These are phyloP conservation scores for Penicillium tannophilum DNA, from an alignment of 495 filamentous ascomycete genomes.

Conservation along the genomic window DNA sequence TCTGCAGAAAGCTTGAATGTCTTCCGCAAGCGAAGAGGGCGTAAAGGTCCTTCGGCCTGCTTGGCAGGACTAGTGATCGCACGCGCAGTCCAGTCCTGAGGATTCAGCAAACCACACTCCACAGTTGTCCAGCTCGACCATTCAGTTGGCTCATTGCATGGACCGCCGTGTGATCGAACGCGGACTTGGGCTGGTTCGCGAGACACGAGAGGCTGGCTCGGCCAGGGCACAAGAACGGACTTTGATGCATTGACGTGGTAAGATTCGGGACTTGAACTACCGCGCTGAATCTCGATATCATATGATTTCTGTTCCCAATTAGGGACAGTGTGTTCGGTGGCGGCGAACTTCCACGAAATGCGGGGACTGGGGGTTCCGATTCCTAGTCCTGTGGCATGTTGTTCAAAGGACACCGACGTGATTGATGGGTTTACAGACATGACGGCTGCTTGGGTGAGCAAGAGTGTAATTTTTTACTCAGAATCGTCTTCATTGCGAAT, in stretches of 20 bases:
- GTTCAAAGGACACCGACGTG: slow-evolving; percentile 30
- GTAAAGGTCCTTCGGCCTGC: slow-evolving; percentile 22
- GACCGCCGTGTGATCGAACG: slow-evolving; percentile 35
- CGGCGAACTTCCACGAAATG: slow-evolving; percentile 37
- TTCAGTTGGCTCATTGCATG: slow-evolving; percentile 25
- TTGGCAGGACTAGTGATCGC: slow-evolving; percentile 31
- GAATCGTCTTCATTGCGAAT: too few species aligned
- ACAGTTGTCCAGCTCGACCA: slow-evolving; percentile 41
- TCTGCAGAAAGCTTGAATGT: slow-evolving; percentile 19
- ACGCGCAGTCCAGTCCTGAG: slow-evolving; percentile 42
- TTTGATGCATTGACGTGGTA: slow-evolving; percentile 20
- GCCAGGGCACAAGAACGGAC: slow-evolving; percentile 56
- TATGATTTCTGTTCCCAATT: slow-evolving; percentile 42
- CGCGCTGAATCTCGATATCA: slow-evolving; percentile 33
- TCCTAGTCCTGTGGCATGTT: slow-evolving; percentile 36
- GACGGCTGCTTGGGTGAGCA: neutral
- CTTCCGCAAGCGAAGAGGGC: slow-evolving; percentile 34
- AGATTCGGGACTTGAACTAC: slow-evolving; percentile 10
- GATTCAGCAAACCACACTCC: slow-evolving; percentile 40
- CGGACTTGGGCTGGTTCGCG: slow-evolving; percentile 42
- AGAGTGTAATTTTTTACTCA: too few species aligned
- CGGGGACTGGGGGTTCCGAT: slow-evolving; percentile 31
- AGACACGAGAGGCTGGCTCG: slow-evolving; percentile 41
- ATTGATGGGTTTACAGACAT: slow-evolving; percentile 17
- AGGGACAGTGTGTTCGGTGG: slow-evolving; percentile 9